These are phyloP conservation scores for Phylloporus scabripes DNA, from an alignment of 768 basidiomycete species.

Conservation along the genomic window DNA sequence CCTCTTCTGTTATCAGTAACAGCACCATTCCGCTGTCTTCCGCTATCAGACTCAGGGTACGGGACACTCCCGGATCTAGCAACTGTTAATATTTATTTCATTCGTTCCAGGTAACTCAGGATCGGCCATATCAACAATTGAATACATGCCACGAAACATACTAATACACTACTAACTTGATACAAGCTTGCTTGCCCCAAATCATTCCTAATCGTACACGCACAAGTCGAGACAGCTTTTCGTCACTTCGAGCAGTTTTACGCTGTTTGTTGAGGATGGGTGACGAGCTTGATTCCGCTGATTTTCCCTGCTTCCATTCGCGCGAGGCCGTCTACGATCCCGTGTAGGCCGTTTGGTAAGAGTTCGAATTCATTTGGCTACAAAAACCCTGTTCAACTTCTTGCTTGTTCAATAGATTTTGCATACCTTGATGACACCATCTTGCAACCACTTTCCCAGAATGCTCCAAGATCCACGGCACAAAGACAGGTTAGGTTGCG, in stretches of 20 bases:
- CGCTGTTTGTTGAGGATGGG: conserved; percentile 35
- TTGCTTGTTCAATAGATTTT: background rate
- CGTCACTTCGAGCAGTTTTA: conserved; percentile 1
- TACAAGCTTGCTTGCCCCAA: background rate
- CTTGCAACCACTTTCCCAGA: conserved; percentile 23
- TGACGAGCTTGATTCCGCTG: conserved; percentile 43
- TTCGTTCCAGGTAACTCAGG: too few relatives aligned
- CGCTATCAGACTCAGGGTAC: too few relatives aligned
- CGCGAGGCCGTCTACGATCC: conserved; percentile 34
- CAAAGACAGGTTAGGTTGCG: conserved; percentile 13
- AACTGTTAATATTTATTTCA: too few relatives aligned
- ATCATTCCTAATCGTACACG: conserved; percentile 18
- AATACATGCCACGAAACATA: conserved; percentile 2
- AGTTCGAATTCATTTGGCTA: conserved; percentile 40
- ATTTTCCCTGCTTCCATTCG: conserved; percentile 33
- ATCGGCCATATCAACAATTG: background rate
- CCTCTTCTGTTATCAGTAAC: background rate
- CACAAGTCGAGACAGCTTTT: background rate
- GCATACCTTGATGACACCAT: conserved; percentile 24
- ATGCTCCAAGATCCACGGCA: conserved; percentile 15
- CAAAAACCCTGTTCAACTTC: conserved; percentile 1
- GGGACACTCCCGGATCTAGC: too few relatives aligned
- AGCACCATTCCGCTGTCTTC: background rate
- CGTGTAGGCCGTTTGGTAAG: conserved; percentile 37
- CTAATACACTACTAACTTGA: conserved; percentile 2